Percentiles rank a stretch among this genome's conserved stretches.
Evolutionary conservation across 371 early-diverging fungal genomes (phyloP).

Genomic region (Lichtheimia hyalospora): DNA sequence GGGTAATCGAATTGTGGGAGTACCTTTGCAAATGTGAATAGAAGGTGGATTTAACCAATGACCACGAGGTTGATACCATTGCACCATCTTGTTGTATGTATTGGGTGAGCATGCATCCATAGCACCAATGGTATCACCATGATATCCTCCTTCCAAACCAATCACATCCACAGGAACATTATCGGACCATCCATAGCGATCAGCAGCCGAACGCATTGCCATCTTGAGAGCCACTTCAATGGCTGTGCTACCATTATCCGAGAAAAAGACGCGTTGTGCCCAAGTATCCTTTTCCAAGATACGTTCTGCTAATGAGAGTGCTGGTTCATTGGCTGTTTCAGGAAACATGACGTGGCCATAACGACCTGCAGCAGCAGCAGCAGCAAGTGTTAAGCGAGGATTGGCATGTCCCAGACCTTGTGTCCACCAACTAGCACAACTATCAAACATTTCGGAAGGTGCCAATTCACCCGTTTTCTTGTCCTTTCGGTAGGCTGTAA

Average conservation of each 20-base stretch:
- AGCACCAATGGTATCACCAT: constrained; percentile 86
- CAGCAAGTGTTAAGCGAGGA: constrained; percentile 58
- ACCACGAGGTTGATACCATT: constrained; percentile 79
- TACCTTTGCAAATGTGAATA: constrained; percentile 60
- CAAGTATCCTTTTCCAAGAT: constrained; percentile 68
- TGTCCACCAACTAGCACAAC: constrained; percentile 87
- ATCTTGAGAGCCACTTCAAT: constrained; percentile 86
- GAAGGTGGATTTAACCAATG: constrained; percentile 79
- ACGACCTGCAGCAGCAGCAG: constrained; percentile 72
- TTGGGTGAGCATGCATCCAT: constrained; percentile 83
- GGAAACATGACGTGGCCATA: constrained; percentile 89
- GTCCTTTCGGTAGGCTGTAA: constrained; percentile 47
- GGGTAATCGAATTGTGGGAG: constrained; percentile 50
- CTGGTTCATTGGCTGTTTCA: constrained; percentile 75
- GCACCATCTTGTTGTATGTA: constrained; percentile 71
- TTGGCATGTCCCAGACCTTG: constrained; percentile 81
- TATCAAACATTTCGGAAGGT: constrained; percentile 66
- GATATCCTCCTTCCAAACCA: constrained; percentile 78
- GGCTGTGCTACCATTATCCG: constrained; percentile 82
- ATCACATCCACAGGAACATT: constrained; percentile 55
- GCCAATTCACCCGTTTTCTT: constrained; percentile 7
- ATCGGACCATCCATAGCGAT: constrained; percentile 41
- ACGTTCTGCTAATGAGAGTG: constrained; percentile 62
- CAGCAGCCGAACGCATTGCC: constrained; percentile 59
- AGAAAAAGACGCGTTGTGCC: constrained; percentile 75